phyloP scores from a whole-genome alignment of 345 rosid species.

The Eutrema heterophyllum region DNA sequence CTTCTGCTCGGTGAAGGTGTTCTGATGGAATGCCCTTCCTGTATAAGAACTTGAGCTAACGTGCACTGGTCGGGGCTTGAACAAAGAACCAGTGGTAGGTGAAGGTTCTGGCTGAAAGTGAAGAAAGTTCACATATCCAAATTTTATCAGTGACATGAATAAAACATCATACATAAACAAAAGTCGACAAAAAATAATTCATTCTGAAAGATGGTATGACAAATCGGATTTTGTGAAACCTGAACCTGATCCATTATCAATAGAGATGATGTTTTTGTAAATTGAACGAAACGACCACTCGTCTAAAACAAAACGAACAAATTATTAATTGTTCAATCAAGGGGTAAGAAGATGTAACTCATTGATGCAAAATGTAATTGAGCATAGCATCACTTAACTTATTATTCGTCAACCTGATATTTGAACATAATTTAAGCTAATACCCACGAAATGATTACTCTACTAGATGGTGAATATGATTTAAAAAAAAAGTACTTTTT shows the following conservation, averaged over 20 bases:
- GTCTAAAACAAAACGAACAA: not conserved
- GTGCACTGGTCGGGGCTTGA: constrained; percentile 42
- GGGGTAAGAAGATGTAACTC: not conserved
- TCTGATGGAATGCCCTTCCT: constrained; percentile 37
- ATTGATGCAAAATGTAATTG: not conserved
- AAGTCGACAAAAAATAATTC: not conserved
- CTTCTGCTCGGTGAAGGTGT: constrained; percentile 41
- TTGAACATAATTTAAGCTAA: not conserved
- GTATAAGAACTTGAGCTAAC: constrained; percentile 37
- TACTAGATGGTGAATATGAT: not conserved
- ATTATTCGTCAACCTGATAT: not conserved
- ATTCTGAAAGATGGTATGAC: not conserved
- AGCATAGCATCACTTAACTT: constrained; percentile 9
- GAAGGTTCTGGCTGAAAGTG: constrained; percentile 85
- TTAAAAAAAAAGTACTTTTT: not conserved
- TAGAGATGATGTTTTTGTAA: not conserved
- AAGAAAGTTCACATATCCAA: constrained; percentile 6
- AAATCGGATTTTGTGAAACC: not conserved
- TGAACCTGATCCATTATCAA: not conserved
- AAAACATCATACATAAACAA: not conserved
- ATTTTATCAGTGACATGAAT: constrained; percentile 6
- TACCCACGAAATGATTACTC: not conserved
- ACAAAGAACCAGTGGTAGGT: constrained; percentile 87
- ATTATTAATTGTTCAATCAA: not conserved
- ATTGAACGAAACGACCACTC: not conserved